A percentile compares a stretch with the other conserved stretches of the same genome.
Evolutionary conservation across 345 rosid species (phyloP).

Genomic region (Cardamine occulta): DNA sequence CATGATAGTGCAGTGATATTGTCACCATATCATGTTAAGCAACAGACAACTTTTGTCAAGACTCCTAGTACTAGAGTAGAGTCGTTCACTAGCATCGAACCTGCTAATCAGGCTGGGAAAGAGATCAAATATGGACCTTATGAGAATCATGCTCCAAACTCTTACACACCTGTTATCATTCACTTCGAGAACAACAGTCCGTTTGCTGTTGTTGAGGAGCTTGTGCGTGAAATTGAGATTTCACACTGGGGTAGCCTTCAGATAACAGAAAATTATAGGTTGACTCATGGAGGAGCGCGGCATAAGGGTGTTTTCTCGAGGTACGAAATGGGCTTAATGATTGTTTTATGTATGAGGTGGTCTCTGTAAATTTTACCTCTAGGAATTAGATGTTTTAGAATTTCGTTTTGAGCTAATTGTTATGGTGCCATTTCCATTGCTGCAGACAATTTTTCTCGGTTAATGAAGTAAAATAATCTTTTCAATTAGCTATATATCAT

Average conservation of each 20-base stretch:
- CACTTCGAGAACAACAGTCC: slow-evolving; percentile 96
- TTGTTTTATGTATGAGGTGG: neutral
- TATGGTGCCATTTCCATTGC: slow-evolving; percentile 7
- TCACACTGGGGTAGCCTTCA: slow-evolving; percentile 99
- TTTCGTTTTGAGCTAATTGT: slow-evolving; percentile 19
- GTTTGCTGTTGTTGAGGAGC: slow-evolving; percentile 98
- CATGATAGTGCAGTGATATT: slow-evolving; percentile 74
- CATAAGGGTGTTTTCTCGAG: slow-evolving; percentile 97
- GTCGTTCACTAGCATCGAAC: slow-evolving; percentile 86
- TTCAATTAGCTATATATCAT: neutral
- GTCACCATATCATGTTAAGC: slow-evolving; percentile 80
- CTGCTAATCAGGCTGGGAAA: slow-evolving; percentile 68
- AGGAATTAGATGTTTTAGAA: slow-evolving; percentile 6
- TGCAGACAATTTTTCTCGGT: neutral
- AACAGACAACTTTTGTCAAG: slow-evolving; percentile 78
- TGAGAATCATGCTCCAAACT: slow-evolving; percentile 69
- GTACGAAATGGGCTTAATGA: slow-evolving; percentile 43
- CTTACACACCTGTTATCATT: slow-evolving; percentile 74
- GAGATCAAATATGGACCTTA: slow-evolving; percentile 95
- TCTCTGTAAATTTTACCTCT: neutral
- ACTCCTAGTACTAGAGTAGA: slow-evolving; percentile 84
- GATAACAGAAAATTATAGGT: slow-evolving; percentile 79
- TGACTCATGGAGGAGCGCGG: slow-evolving; percentile 93
- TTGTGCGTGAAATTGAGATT: slow-evolving; percentile 88
- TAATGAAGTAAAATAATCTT: neutral